Evolutionary conservation across 177 flowering plant species (phyloP).

Genomic region (Vitis hybrid): DNA sequence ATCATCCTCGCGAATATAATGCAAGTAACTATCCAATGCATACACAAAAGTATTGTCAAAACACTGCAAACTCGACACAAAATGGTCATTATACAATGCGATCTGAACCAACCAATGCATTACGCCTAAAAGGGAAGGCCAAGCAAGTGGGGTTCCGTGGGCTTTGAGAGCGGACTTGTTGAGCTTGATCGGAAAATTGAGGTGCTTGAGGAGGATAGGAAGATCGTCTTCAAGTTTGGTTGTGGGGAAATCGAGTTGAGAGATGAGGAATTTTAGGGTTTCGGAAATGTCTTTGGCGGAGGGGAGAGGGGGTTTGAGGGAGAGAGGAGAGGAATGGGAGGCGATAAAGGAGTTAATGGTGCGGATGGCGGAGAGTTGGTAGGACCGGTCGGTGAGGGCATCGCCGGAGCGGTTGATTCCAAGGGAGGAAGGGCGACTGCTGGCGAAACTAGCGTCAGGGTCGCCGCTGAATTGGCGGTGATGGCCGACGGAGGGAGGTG

Average conservation of each 20-base stretch:
- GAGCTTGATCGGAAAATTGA: constrained; percentile 68
- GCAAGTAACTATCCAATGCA: constrained; percentile 23
- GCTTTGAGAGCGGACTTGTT: constrained; percentile 69
- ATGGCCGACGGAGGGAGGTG: background rate
- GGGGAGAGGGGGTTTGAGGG: constrained; percentile 52
- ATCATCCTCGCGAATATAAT: constrained; percentile 51
- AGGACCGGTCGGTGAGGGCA: constrained; percentile 11
- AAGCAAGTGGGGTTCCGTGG: constrained; percentile 79
- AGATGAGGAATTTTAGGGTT: constrained; percentile 48
- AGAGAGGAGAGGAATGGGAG: constrained; percentile 40
- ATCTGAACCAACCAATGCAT: constrained; percentile 88
- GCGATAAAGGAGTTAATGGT: constrained; percentile 38
- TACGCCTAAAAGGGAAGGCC: constrained; percentile 68
- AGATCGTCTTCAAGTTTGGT: constrained; percentile 70
- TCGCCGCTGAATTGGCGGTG: constrained; percentile 38
- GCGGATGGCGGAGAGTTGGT: constrained; percentile 3
- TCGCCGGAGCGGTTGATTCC: constrained; percentile 24
- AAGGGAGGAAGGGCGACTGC: constrained; percentile 66
- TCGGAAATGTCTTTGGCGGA: constrained; percentile 69
- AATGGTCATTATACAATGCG: constrained; percentile 41
- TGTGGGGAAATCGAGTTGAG: constrained; percentile 44
- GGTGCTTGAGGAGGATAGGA: constrained; percentile 38
- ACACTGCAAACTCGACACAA: background rate
- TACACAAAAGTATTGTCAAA: constrained; percentile 29
- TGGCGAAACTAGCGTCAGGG: constrained; percentile 77